Evolutionary conservation across 768 basidiomycete genomes (phyloP).

Genomic region (Serendipita indica): DNA sequence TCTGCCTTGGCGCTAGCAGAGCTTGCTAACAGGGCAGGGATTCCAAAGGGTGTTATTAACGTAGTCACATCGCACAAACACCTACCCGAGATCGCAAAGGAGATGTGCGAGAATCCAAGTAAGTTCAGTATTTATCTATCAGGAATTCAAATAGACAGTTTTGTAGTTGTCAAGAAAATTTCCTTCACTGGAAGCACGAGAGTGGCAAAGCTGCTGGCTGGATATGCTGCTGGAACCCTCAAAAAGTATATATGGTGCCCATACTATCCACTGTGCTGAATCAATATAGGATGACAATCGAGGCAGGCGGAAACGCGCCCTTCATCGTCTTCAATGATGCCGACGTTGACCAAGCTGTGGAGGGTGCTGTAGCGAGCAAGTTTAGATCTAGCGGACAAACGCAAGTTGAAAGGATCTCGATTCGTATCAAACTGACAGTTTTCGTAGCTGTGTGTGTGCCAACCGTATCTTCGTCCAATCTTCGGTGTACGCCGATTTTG

Average conservation of each 20-base stretch:
- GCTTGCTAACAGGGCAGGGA: conserved; percentile 76
- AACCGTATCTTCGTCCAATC: conserved; percentile 92
- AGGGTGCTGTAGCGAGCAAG: conserved; percentile 61
- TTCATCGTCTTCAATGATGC: conserved; percentile 98
- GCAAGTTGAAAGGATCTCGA: conserved; percentile 18
- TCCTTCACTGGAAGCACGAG: conserved; percentile 82
- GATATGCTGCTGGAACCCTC: conserved; percentile 56
- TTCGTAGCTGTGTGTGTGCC: conserved; percentile 47
- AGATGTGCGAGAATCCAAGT: conserved; percentile 76
- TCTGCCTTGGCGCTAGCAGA: conserved; percentile 84
- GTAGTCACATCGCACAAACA: conserved; percentile 80
- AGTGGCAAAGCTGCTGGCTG: conserved; percentile 62
- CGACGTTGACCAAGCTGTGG: conserved; percentile 81
- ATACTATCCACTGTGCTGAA: not conserved
- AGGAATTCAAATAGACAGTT: not conserved
- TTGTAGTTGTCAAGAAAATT: conserved; percentile 55
- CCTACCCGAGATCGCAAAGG: conserved; percentile 74
- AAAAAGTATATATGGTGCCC: conserved; percentile 50
- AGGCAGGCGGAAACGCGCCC: conserved; percentile 89
- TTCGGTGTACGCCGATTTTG: conserved; percentile 82
- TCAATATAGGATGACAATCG: conserved; percentile 42
- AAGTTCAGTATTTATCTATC: not conserved
- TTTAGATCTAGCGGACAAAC: conserved; percentile 75
- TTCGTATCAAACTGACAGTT: not conserved
- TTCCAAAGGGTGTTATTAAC: conserved; percentile 92